Base-by-base conservation (phyloP, 805 yeast species). In the Ogataea kodamae region DNA sequence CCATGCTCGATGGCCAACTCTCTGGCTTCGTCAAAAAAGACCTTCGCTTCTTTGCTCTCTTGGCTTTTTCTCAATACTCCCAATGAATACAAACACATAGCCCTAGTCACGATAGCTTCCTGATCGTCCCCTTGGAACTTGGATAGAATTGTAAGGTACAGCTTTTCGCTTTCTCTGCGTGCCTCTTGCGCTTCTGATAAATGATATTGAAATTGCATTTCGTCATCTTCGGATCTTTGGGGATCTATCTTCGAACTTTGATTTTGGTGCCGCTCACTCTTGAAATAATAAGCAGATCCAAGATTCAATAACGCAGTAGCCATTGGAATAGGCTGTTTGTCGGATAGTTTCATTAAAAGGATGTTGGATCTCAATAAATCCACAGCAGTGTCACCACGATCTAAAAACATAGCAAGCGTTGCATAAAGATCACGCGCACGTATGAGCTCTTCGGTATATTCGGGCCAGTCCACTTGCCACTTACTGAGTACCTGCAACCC, bases 21-120 rank as follows among this genome's bases (percentile, higher is more conserved):
- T 20, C 85, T 69, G 0, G 95, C 77, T 52, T 83, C 88, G 5
- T 79, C 64, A 28, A 89, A 62, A 17, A 73, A 61, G 25, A 76
- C 65, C 43, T 73, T 76, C 0, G 95, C 88, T 35, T 68, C 60
- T 2, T 65, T 69, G 36, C 72, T 65, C 8, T 78, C 61, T 1
- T 79, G 73, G 28, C 65, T 52, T 47, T 84, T 85, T n/a, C 74
- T 69, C 8, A 86, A 69, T 5, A 88, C 94, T 2, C 96, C 97
- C 24, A 85, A 65, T 0, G 96, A 94, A 52, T 83, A 89, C 0
- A 87, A 76, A 0, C 95, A 77, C 54, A 89, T 65, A 0, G 94
- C 92, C 25, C 82, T 22, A 28, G 48, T 45, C 8, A 34, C 36
- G n/a, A 20, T 26, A 8, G 33, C 24, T 9, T 34, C 32, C 12